phyloP scores from a whole-genome alignment of 768 basidiomycete genomes.

The Trametes coccinea region DNA sequence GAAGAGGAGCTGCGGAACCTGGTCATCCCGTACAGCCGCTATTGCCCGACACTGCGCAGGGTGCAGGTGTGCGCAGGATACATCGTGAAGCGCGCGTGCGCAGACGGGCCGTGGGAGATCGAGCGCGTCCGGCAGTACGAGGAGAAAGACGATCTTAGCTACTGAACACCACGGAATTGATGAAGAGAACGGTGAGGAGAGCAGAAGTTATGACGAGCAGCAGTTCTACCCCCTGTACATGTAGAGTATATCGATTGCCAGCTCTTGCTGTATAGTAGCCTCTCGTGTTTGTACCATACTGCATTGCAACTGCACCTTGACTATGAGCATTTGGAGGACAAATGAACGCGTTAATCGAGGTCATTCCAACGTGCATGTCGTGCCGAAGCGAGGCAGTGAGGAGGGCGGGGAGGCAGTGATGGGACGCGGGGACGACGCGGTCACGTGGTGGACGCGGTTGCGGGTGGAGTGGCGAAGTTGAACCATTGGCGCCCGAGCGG shows the following conservation, averaged over 20 bases:
- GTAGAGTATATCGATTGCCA: not conserved
- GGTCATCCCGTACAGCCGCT: conserved; percentile 46
- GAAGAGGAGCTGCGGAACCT: conserved; percentile 38
- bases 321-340: no score
- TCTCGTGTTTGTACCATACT: not conserved
- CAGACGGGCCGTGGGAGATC: conserved; percentile 37
- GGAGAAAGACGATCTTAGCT: conserved; percentile 15
- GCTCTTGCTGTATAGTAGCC: not conserved
- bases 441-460: conserved; percentile 18
- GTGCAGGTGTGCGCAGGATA: conserved; percentile 43
- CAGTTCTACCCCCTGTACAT: no score
- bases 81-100: conserved; percentile 40
- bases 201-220: no score
- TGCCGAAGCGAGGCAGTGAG: no score
- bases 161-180: not conserved
- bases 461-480: conserved; percentile 5
- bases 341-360: no score
- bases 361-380: no score
- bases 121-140: not conserved
- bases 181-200: no score
- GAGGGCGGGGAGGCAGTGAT: not conserved
- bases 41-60: conserved; percentile 40
- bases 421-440: not conserved
- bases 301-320: no score
- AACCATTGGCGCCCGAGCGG: conserved; percentile 16